Base-by-base conservation (phyloP, 768 basidiomycete genomes). In the Trichaptum fuscoviolaceum region DNA sequence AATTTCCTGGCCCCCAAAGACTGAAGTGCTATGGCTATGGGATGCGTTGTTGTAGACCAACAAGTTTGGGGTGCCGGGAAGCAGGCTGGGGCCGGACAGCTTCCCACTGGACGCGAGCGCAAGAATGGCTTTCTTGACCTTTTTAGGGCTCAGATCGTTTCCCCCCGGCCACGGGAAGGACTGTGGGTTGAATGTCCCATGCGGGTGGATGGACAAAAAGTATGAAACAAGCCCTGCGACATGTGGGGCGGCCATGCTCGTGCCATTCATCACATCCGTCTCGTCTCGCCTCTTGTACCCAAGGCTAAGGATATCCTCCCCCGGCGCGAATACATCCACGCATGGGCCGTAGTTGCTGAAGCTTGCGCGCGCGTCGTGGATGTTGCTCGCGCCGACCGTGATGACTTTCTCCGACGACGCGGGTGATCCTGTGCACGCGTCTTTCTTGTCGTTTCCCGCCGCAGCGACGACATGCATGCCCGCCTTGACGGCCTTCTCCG, bases 221-320 rank as follows among this genome's bases (percentile, higher is more conserved):
- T 99, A 99, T 12, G 96, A 96, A 63, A 93, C 79, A 64, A 97
- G 79, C 70, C 96, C 96, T 66, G 92, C 91, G 58, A 86, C 87
- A 79, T 96, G 95, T 60, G 96, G 96, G 7, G 92, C 92, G 15
- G 96, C 95, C 95, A 97, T 96, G 18, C 92, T 94, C 8, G 94
- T 95, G 58, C 94, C 94, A 0, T 92, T 93, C 70, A 96, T 85
- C 79, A 68, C 92, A 52, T 52, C 42, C 42, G 42, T 52, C 15
- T 12, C 42, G 20, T 52, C 42, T 3, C 42, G 3, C 10, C 2
- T 12, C 20, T 20, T 52, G 42, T 52, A 52, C 10, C 42, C 42
- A 12, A 52, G 42, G 10, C 42, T 52, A 12, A 15, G 15, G 42
- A 52, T 52, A 12, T 52, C 42, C 42, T 52, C 42, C 3, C 42